These are phyloP conservation scores for Phlebiopsis gigantea DNA, from an alignment of 768 basidiomycete species.

Conservation along the genomic window DNA sequence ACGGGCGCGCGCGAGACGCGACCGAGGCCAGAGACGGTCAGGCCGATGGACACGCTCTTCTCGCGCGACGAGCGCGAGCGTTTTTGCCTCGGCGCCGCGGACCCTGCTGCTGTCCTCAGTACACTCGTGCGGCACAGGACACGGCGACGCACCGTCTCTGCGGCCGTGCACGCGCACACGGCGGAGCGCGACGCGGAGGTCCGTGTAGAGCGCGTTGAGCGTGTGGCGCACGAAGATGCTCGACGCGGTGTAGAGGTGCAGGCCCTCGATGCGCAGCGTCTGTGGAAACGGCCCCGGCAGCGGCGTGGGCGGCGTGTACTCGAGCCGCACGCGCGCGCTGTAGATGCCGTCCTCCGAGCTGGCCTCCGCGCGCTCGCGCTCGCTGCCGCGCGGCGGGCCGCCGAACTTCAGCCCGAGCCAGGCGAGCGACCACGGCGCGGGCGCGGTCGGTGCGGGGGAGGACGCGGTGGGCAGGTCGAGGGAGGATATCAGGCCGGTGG, in stretches of 20 bases:
- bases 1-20: slow-evolving; percentile 56
- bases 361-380: slow-evolving; percentile 15
- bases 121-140: too few relatives aligned
- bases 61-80: slow-evolving; percentile 25
- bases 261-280: slow-evolving; percentile 68
- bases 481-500: slow-evolving; percentile 54
- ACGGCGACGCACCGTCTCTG: background rate
- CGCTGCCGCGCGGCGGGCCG: slow-evolving; percentile 10
- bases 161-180: slow-evolving; percentile 33
- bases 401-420: slow-evolving; percentile 16
- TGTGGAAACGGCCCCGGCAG: slow-evolving; percentile 68
- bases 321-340: slow-evolving; percentile 54
- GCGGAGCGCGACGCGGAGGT: slow-evolving; percentile 50
- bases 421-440: background rate
- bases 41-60: slow-evolving; percentile 51
- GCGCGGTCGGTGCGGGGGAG: background rate
- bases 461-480: slow-evolving; percentile 30
- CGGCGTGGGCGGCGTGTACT: slow-evolving; percentile 62
- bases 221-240: slow-evolving; percentile 68
- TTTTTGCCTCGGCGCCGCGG: too few relatives aligned
- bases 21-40: slow-evolving; percentile 51
- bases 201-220: slow-evolving; percentile 68
- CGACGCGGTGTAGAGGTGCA: slow-evolving; percentile 67
- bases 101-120: too few relatives aligned
- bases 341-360: slow-evolving; percentile 42